Conservation (phyloP, 345 rosid genomes). For the Bretschneidera sinensis region DNA sequence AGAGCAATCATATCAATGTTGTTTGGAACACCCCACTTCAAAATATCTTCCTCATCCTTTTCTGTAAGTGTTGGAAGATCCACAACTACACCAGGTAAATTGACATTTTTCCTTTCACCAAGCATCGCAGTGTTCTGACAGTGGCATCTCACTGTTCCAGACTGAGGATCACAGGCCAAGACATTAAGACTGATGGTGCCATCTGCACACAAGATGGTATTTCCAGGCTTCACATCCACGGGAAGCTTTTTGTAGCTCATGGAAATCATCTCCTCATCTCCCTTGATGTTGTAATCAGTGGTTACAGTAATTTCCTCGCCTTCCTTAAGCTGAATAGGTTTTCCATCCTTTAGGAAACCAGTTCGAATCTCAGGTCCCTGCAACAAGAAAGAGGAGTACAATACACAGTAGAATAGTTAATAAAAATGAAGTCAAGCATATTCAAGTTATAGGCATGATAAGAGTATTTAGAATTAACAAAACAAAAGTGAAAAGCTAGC, state of each 20-base stretch:
- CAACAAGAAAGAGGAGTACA: slow-evolving; percentile 6
- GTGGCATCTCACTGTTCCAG: slow-evolving; percentile 82
- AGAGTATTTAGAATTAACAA: too few species aligned
- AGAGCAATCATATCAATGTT: slow-evolving; percentile 84
- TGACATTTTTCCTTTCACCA: slow-evolving; percentile 92
- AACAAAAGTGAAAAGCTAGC: neutral
- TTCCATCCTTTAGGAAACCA: slow-evolving; percentile 60
- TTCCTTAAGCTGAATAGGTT: slow-evolving; percentile 55
- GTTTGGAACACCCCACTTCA: slow-evolving; percentile 85
- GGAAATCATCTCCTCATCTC: slow-evolving; percentile 57
- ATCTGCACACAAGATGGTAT: slow-evolving; percentile 75
- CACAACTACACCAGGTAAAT: slow-evolving; percentile 89
- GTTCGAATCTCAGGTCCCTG: slow-evolving; percentile 79
- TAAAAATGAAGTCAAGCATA: too few species aligned
- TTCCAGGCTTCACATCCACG: slow-evolving; percentile 68
- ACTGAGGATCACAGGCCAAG: slow-evolving; percentile 55
- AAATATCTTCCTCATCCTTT: slow-evolving; percentile 83
- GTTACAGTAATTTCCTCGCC: slow-evolving; percentile 61
- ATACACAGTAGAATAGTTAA: neutral
- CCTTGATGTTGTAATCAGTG: slow-evolving; percentile 74
- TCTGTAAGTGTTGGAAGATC: slow-evolving; percentile 89
- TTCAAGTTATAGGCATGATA: too few species aligned
- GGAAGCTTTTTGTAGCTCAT: slow-evolving; percentile 93
- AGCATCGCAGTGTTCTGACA: slow-evolving; percentile 79
- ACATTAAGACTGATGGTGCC: slow-evolving; percentile 79